Percentiles rank a stretch among this genome's conserved stretches.
Conservation (phyloP, 2,329 filamentous ascomycete species). For the Colletotrichum phormii region DNA sequence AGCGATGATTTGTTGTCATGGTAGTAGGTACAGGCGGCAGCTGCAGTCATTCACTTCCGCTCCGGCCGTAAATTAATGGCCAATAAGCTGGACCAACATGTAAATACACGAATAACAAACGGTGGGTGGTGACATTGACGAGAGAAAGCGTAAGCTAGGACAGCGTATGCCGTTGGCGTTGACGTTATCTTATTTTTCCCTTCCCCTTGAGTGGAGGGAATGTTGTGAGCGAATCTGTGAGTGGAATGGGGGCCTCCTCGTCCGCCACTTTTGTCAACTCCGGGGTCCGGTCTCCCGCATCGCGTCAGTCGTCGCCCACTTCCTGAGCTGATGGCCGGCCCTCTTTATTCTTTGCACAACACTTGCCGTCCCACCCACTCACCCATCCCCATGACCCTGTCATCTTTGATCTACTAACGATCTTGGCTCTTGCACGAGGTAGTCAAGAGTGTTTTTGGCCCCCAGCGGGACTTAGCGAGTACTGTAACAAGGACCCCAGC, state of each 20-base stretch:
- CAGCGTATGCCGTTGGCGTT: not conserved
- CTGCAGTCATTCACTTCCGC: constrained; percentile 24
- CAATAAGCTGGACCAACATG: not conserved
- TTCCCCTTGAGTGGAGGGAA: constrained; percentile 18
- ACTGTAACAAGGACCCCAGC: not conserved
- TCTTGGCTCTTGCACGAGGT: not conserved
- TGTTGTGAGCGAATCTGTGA: not conserved
- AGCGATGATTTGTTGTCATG: constrained; percentile 12
- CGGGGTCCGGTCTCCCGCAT: not conserved
- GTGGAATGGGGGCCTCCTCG: not conserved
- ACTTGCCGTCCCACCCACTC: not conserved
- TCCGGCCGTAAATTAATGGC: constrained; percentile 29
- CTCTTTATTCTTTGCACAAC: constrained; percentile 18
- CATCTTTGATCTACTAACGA: not conserved
- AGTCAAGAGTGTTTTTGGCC: not conserved
- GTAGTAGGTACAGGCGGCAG: constrained; percentile 14
- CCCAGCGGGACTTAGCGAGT: constrained; percentile 1
- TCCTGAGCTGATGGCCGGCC: not conserved
- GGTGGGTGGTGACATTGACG: constrained; percentile 5
- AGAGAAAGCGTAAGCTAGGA: constrained; percentile 1
- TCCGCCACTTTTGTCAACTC: not conserved
- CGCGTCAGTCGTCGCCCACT: constrained; percentile 21
- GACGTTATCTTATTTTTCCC: not conserved
- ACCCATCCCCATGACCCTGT: not conserved
- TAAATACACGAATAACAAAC: not conserved